phyloP scores from a whole-genome alignment of 2,329 filamentous ascomycete species.

The Arthrobotrys megalospora region DNA sequence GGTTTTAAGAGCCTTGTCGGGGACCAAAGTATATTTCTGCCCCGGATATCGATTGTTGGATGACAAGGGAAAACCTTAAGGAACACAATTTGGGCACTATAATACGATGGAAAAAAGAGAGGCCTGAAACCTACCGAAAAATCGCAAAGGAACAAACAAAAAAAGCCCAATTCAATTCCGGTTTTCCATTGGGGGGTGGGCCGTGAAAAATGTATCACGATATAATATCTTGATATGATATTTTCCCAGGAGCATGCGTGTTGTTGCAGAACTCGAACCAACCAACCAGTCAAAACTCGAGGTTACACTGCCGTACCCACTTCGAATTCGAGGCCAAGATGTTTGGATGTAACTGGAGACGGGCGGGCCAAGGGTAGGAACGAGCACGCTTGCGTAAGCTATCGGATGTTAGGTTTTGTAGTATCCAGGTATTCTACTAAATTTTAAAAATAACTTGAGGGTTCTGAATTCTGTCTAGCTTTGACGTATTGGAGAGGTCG shows the following conservation, averaged over 20 bases:
- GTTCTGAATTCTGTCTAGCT: not conserved
- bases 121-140: too few relatives aligned
- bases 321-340: constrained; percentile 32
- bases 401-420: not conserved
- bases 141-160: not conserved
- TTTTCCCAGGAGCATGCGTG: constrained; percentile 16
- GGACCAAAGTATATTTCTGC: constrained; percentile 3
- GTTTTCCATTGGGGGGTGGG: constrained; percentile 22
- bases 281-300: constrained; percentile 20
- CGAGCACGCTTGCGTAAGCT: constrained; percentile 51
- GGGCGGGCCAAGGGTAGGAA: constrained; percentile 3
- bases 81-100: not conserved
- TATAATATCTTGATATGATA: constrained; percentile 38
- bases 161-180: not conserved
- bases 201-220: constrained; percentile 23
- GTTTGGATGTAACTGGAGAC: constrained; percentile 33
- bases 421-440: constrained; percentile 13
- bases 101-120: not conserved
- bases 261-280: constrained; percentile 17
- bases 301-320: constrained; percentile 38
- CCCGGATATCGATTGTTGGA: not conserved
- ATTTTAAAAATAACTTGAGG: not conserved
- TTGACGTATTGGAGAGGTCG: not conserved
- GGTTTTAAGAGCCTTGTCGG: not conserved
- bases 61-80: not conserved